These are phyloP conservation scores for Backusella australiensis DNA, from an alignment of 192 early-diverging fungal genomes.

Conservation along the genomic window DNA sequence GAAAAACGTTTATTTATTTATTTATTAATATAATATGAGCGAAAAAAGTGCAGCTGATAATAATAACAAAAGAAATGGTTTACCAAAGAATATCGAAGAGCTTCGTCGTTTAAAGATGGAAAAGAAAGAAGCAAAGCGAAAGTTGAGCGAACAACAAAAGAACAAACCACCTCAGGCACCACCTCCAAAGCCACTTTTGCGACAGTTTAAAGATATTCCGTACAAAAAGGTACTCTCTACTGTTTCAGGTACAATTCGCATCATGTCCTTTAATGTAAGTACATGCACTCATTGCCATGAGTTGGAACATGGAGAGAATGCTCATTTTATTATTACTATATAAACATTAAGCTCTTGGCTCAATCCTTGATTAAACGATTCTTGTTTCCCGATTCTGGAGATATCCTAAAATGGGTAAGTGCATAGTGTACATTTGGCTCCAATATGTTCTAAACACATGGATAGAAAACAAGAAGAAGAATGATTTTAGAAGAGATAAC, in stretches of 20 bases:
- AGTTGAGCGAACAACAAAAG: background rate
- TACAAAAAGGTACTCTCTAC: background rate
- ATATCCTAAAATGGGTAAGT: constrained; percentile 39
- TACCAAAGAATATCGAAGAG: constrained; percentile 6
- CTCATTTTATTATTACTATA: background rate
- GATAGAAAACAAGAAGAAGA: constrained; percentile 34
- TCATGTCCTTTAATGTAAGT: constrained; percentile 27
- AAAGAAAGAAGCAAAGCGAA: constrained; percentile 6
- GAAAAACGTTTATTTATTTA: too few species aligned
- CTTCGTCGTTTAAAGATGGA: background rate
- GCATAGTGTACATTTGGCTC: background rate
- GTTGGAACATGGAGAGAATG: background rate
- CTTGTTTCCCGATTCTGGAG: constrained; percentile 34
- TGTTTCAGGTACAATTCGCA: background rate
- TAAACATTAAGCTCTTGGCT: constrained; percentile 29
- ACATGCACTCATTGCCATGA: background rate
- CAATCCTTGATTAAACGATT: constrained; percentile 32
- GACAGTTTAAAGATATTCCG: background rate
- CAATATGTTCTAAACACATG: background rate
- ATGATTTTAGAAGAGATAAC: constrained; percentile 37
- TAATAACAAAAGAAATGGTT: background rate
- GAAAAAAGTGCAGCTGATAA: background rate
- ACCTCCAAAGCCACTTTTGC: background rate
- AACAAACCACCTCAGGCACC: background rate
- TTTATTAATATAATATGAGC: background rate